phyloP scores from a whole-genome alignment of 768 basidiomycete genomes.

The Mycena capillaripes region DNA sequence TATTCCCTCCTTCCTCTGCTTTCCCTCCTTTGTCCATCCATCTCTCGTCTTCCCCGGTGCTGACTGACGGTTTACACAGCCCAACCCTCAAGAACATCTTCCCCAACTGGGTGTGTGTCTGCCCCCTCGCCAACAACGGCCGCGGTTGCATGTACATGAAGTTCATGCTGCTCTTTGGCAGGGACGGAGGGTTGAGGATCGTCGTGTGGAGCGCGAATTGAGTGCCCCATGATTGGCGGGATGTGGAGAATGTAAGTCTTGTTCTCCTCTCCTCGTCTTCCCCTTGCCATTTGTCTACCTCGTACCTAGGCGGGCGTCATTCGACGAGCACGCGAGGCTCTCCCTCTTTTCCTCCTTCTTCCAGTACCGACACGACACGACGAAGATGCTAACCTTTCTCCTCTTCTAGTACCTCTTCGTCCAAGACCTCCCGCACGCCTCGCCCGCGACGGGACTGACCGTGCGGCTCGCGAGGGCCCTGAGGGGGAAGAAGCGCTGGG shows the following conservation, averaged over 20 bases:
- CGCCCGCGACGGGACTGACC: not conserved
- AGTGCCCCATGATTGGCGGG: slow-evolving; percentile 72
- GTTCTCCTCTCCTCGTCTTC: not conserved
- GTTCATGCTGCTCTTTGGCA: slow-evolving; percentile 66
- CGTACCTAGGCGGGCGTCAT: too few species aligned
- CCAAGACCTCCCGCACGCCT: slow-evolving; percentile 61
- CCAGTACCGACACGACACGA: not conserved
- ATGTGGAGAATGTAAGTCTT: slow-evolving; percentile 72
- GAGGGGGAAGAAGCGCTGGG: slow-evolving; percentile 24
- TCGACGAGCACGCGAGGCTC: not conserved
- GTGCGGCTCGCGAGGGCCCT: slow-evolving; percentile 11
- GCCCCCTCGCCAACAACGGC: slow-evolving; percentile 54
- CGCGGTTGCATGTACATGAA: slow-evolving; percentile 68
- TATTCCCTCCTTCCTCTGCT: not conserved
- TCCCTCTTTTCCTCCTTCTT: too few species aligned
- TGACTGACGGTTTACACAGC: not conserved
- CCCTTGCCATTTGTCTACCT: too few species aligned
- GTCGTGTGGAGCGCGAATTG: slow-evolving; percentile 74
- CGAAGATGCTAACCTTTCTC: not conserved
- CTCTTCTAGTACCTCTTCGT: slow-evolving; percentile 68
- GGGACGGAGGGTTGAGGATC: slow-evolving; percentile 68
- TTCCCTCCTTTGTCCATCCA: not conserved
- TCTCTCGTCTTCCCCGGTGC: not conserved
- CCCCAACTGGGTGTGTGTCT: slow-evolving; percentile 64
- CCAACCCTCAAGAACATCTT: slow-evolving; percentile 56